A percentile compares a stretch with the other conserved stretches of the same genome.
These are phyloP conservation scores for Colletotrichum destructivum DNA, from an alignment of 2,329 filamentous ascomycete genomes.

Conservation along the genomic window DNA sequence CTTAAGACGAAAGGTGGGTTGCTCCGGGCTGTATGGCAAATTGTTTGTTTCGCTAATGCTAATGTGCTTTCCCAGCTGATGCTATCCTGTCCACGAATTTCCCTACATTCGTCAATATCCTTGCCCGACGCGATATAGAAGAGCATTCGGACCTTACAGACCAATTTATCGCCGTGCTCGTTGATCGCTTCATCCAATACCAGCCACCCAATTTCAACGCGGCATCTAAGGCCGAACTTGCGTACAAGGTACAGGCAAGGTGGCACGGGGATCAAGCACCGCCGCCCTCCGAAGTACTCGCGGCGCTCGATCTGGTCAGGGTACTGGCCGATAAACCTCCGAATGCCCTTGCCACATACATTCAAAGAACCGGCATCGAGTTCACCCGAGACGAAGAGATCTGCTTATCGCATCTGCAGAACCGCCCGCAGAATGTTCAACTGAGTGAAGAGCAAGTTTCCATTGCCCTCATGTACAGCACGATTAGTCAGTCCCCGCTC, in stretches of 20 bases:
- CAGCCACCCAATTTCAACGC: conserved; percentile 90
- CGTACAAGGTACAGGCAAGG: conserved; percentile 76
- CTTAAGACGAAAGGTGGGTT: conserved; percentile 88
- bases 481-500: conserved; percentile 69
- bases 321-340: conserved; percentile 72
- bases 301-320: conserved; percentile 78
- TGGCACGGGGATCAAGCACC: conserved; percentile 74
- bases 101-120: conserved; percentile 81
- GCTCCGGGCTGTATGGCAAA: conserved; percentile 12
- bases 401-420: conserved; percentile 69
- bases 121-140: conserved; percentile 76
- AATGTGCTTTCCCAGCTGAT: conserved; percentile 75
- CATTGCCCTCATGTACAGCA: conserved; percentile 79
- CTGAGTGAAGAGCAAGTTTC: conserved; percentile 88
- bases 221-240: conserved; percentile 78
- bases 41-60: conserved; percentile 58
- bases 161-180: conserved; percentile 81
- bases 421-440: conserved; percentile 68
- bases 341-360: conserved; percentile 73
- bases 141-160: conserved; percentile 77
- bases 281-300: conserved; percentile 78
- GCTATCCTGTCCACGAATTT: conserved; percentile 89
- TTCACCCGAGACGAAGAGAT: conserved; percentile 84
- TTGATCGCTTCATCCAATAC: conserved; percentile 90
- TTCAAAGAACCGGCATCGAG: conserved; percentile 82